Evolutionary conservation across 805 yeast genomes (phyloP).

Genomic region (Metschnikowia drakensbergensis): DNA sequence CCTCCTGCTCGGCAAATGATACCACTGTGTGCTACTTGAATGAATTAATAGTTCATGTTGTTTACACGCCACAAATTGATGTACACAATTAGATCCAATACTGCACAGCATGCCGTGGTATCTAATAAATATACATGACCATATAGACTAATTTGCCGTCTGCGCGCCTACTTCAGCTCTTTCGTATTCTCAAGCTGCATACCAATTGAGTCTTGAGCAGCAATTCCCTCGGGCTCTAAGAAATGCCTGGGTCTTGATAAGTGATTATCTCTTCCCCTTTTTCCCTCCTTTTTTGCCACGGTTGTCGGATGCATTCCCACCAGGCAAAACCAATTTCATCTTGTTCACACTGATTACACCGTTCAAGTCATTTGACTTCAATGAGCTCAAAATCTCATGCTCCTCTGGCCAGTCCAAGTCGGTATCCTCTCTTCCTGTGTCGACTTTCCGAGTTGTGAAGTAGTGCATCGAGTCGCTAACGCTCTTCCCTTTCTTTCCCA

Average conservation of each 20-base stretch:
- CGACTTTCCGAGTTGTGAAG: conserved; percentile 49
- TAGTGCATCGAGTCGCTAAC: conserved; percentile 62
- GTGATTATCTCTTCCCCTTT: conserved; percentile 13
- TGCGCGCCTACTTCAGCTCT: too few relatives aligned
- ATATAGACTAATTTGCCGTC: too few relatives aligned
- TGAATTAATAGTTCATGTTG: too few relatives aligned
- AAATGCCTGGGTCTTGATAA: neutral
- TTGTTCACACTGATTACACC: conserved; percentile 69
- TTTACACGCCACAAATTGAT: too few relatives aligned
- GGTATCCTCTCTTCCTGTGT: conserved; percentile 38
- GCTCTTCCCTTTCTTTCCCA: conserved; percentile 84
- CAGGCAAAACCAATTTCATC: conserved; percentile 60
- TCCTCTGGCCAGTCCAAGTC: conserved; percentile 72
- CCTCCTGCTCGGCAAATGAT: too few relatives aligned
- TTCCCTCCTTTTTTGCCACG: conserved; percentile 23
- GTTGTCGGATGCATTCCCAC: conserved; percentile 23
- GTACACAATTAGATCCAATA: too few relatives aligned
- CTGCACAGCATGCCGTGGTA: too few relatives aligned
- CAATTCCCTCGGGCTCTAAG: neutral
- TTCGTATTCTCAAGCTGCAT: too few relatives aligned
- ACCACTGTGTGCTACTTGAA: too few relatives aligned
- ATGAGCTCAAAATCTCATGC: conserved; percentile 48
- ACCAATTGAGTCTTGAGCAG: too few relatives aligned
- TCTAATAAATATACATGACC: too few relatives aligned
- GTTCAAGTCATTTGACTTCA: conserved; percentile 64